phyloP scores from a whole-genome alignment of 164 flowering plant genomes.

The Annona cherimola region DNA sequence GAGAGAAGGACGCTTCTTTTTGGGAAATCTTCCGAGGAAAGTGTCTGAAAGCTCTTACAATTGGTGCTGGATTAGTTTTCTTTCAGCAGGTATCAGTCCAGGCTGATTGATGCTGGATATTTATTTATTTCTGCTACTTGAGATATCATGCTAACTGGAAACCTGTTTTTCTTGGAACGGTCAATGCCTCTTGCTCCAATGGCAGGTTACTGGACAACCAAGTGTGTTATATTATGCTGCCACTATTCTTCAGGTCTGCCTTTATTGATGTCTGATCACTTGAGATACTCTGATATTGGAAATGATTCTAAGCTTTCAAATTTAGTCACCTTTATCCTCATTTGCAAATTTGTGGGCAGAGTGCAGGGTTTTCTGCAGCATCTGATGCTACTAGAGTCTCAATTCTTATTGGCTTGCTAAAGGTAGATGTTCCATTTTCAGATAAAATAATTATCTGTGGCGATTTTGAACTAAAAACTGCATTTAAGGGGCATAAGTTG shows the following conservation, averaged over 20 bases:
- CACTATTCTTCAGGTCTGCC: constrained; percentile 72
- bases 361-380: constrained; percentile 96
- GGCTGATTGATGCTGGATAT: neutral
- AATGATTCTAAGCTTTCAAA: neutral
- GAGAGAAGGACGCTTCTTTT: constrained; percentile 51
- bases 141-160: neutral
- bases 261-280: constrained; percentile 1
- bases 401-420: constrained; percentile 74
- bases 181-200: constrained; percentile 9
- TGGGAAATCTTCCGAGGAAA: constrained; percentile 80
- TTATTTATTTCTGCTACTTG: neutral
- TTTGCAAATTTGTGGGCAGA: constrained; percentile 29
- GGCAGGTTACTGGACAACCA: constrained; percentile 97
- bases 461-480: neutral
- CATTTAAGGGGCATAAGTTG: neutral
- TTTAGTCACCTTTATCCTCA: neutral
- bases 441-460: neutral
- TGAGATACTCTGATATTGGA: neutral
- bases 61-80: constrained; percentile 84
- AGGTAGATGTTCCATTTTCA: constrained; percentile 40
- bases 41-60: constrained; percentile 79
- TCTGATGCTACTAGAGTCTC: constrained; percentile 94
- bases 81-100: constrained; percentile 76
- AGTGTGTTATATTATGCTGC: constrained; percentile 98
- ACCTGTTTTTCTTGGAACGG: neutral